These are phyloP conservation scores for Leccinum imitatum DNA, from an alignment of 768 basidiomycete species.

Conservation along the genomic window DNA sequence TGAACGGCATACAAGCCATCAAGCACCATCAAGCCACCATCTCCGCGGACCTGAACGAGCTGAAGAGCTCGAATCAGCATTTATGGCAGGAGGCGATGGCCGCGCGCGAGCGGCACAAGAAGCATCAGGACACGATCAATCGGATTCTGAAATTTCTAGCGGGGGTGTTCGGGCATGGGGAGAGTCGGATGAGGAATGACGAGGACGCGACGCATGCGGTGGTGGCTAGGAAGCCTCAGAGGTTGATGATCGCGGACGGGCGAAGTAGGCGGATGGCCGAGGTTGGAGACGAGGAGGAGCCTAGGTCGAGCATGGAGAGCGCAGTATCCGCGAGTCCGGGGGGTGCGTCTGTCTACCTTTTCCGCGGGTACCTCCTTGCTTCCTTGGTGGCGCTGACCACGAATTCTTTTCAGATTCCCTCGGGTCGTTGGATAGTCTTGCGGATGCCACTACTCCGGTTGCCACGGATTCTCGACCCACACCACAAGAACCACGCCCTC, in stretches of 20 bases:
- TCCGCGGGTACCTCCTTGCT: neutral
- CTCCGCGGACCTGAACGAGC: conserved; percentile 80
- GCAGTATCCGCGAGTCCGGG: conserved; percentile 19
- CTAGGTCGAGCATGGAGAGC: conserved; percentile 30
- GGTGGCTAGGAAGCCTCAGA: conserved; percentile 47
- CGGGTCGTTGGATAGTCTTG: conserved; percentile 42
- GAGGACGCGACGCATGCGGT: conserved; percentile 41
- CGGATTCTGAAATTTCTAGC: conserved; percentile 94
- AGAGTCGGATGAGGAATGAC: conserved; percentile 38
- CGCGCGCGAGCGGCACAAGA: conserved; percentile 78
- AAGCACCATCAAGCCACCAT: conserved; percentile 93
- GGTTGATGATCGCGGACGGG: conserved; percentile 69
- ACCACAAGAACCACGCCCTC: conserved; percentile 17
- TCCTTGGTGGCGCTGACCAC: conserved; percentile 1
- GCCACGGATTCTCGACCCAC: conserved; percentile 12
- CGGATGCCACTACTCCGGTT: conserved; percentile 18
- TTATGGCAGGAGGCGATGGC: conserved; percentile 92
- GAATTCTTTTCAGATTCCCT: conserved; percentile 34
- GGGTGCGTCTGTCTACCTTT: conserved; percentile 6
- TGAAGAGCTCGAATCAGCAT: conserved; percentile 83
- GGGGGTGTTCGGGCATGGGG: conserved; percentile 74
- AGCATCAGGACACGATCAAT: conserved; percentile 95
- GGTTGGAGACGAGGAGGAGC: conserved; percentile 42
- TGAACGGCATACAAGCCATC: conserved; percentile 81
- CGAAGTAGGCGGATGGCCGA: conserved; percentile 38